Base-by-base conservation (phyloP, 768 basidiomycete species). In the Botryobasidium botryosum region DNA sequence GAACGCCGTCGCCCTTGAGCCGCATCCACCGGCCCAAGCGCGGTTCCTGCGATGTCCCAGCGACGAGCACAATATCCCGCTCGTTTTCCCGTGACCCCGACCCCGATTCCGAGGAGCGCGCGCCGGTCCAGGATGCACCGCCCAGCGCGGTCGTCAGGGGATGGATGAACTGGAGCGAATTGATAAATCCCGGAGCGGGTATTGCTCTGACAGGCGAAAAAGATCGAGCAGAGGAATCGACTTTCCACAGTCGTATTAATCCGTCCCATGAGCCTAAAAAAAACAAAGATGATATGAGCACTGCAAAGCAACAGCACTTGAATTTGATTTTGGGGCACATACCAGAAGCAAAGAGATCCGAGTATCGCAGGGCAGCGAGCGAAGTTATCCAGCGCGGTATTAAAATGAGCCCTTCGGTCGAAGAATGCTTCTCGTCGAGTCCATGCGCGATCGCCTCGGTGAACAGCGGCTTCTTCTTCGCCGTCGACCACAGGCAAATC, bases 401-500 rank as follows among this genome's bases (percentile, higher is more conserved):
- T 36, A 68, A 69, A 35, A 92, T 69, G 29, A 71, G 54, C 15
- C 82, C 84, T 54, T 84, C 86, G 0, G 77, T 75, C 45, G 80
- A 72, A 1, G 80, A 82, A 12, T 68, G 61, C 5, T 68, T 64
- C 58, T 81, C 74, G 51, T 82, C 70, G 35, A 90, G 62, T 4
- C 94, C 94, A 58, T 99, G 94, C 3, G 87, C 84, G 36, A 96
- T 64, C 5, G 79, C 68, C 47, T 81, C 74, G 0, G 79, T 85
- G 61, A 84, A 94, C 35, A 92, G 64, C 0, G 94, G 87, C 61
- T 97, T 97, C 67, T 97, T 96, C 69, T 88, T 92, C 49, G 72
- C 71, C 7, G 75, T 94, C 25, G 70, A 74, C 90, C 92, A 99
- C 3, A 99, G 69, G 49, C 73, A 83, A 56, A 99, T 77, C n/a